Evolutionary conservation across 768 basidiomycete genomes (phyloP).

Genomic region (Lactarius indigo): DNA sequence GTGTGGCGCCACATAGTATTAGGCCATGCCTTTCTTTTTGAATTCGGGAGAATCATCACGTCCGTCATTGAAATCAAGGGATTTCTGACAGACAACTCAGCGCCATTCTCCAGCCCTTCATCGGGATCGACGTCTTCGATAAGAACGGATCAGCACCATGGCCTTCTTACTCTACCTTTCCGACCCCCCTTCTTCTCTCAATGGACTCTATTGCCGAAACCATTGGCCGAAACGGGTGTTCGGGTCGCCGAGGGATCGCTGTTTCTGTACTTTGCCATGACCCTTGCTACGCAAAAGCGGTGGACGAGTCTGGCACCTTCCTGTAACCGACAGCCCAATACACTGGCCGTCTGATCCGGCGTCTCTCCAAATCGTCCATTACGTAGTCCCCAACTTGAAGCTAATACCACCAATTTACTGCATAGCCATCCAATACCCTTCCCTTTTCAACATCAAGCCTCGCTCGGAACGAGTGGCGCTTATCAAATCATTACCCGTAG

Average conservation of each 20-base stretch:
- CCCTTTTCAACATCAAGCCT: conserved; percentile 31
- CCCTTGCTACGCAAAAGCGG: conserved; percentile 31
- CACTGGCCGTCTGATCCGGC: conserved; percentile 31
- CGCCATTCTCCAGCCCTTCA: too few species aligned
- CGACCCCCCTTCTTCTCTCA: background rate
- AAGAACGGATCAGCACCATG: background rate
- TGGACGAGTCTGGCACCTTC: conserved; percentile 29
- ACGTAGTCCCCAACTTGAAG: background rate
- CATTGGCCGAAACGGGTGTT: background rate
- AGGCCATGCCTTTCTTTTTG: too few species aligned
- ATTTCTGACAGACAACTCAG: too few species aligned
- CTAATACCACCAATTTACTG: background rate
- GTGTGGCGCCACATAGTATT: too few species aligned
- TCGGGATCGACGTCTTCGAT: background rate
- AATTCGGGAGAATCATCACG: too few species aligned
- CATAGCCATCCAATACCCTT: conserved; percentile 31
- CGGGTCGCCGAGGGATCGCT: conserved; percentile 33
- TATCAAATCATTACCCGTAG: conserved; percentile 12
- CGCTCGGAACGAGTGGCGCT: conserved; percentile 29
- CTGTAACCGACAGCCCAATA: conserved; percentile 29
- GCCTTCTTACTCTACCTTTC: background rate
- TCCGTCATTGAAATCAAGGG: too few species aligned
- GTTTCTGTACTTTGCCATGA: conserved; percentile 31
- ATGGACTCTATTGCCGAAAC: too few species aligned
- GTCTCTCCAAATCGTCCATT: background rate